Evolutionary conservation across 2,329 filamentous ascomycete species (phyloP).

Genomic region (Bimuria novae-zelandiae): DNA sequence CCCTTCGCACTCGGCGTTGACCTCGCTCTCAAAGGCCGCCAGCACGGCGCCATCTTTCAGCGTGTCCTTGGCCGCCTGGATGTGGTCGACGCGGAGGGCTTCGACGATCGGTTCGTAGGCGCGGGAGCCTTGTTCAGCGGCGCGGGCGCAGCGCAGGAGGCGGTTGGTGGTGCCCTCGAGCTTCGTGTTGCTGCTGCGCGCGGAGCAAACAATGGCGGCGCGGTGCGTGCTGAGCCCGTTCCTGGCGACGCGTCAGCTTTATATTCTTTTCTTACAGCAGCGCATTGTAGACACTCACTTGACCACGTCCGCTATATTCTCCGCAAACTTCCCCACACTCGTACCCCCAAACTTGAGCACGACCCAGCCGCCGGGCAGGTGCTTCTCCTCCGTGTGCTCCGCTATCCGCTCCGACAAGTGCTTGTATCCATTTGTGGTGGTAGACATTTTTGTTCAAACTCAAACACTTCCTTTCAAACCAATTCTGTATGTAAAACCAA

Average conservation of each 20-base stretch:
- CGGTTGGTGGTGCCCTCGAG: constrained; percentile 90
- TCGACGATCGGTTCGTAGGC: constrained; percentile 76
- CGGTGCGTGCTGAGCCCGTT: constrained; percentile 66
- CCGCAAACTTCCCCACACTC: constrained; percentile 90
- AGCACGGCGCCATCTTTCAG: constrained; percentile 47
- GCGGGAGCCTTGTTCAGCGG: constrained; percentile 49
- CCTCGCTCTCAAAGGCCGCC: constrained; percentile 64
- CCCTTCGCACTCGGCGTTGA: constrained; percentile 78
- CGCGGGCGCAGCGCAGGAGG: constrained; percentile 54
- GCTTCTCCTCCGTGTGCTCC: constrained; percentile 49
- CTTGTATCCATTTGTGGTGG: constrained; percentile 37
- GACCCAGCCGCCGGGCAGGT: constrained; percentile 68
- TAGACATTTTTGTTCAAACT: constrained; percentile 37
- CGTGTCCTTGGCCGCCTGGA: constrained; percentile 67
- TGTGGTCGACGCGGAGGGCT: constrained; percentile 81
- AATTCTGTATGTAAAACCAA: neutral
- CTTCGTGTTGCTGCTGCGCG: constrained; percentile 92
- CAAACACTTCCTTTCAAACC: neutral
- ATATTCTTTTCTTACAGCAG: too few relatives aligned
- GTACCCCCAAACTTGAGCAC: constrained; percentile 97
- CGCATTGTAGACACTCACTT: constrained; percentile 49
- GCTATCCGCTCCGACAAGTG: constrained; percentile 46
- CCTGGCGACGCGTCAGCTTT: constrained; percentile 34
- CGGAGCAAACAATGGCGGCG: constrained; percentile 93
- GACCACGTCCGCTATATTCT: constrained; percentile 66